Base-by-base conservation (phyloP, 2,329 filamentous ascomycete species). In the Polychaeton citri region DNA sequence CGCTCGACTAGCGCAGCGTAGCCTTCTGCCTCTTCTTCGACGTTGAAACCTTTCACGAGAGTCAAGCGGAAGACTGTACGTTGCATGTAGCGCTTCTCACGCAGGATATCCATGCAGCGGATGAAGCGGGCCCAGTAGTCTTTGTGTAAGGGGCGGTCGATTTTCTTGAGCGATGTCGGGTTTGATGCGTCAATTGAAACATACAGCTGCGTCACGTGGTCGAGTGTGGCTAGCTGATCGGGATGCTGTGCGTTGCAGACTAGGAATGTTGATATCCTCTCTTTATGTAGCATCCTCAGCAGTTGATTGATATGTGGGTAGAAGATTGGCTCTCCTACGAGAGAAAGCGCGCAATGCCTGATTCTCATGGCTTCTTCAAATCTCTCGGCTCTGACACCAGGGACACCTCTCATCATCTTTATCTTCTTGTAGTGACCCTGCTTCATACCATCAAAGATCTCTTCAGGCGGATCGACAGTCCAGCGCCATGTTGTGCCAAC, bases 61-160 rank as follows among this genome's bases (percentile, higher is more conserved):
- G 88, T 96, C 3, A 96, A 71, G 2, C 90, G 78, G 68, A 93
- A 96, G 3, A 96, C 90, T 5, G 90, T 96, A 37, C 88, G 79
- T 56, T 95, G 88, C 37, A 78, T 71, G 64, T 83, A 80, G 28
- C 88, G 75, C 60, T 83, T 81, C 57, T 82, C 80, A 12, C 82
- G 75, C 16, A 96, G 65, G 43, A 98, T 94, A 40, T 92, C 85
- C 21, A 96, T 72, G 53, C 90, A 96, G 20, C 80, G 72, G 54
- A 83, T 77, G 71, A 96, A 95, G 4, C 90, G 78, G 62, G 95
- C 87, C 90, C 88, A 96, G 62, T 93, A 98, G 61, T 96, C 88
- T 34, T 90, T 76, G 62, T 96, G 87, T 3, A 98, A 71, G 0
- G 88, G 90, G 0, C 88, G 70, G 58, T 96, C 88, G 50, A 98